Conservation (phyloP, 805 yeast species). For the Schwanniomyces pseudopolymorphus region DNA sequence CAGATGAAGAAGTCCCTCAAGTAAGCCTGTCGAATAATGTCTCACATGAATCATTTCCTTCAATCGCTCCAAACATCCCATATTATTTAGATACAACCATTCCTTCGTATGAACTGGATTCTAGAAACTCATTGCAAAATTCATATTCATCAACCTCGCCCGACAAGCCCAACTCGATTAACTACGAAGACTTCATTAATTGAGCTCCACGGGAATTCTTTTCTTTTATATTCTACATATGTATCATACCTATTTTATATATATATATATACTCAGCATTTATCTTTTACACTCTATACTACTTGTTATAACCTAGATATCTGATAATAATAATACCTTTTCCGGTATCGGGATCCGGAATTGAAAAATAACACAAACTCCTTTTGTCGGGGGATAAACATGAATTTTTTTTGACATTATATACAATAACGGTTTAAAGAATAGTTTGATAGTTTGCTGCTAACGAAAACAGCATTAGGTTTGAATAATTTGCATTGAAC, state of each 20-base stretch:
- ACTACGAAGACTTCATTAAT: not conserved
- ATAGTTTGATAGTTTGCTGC: not conserved
- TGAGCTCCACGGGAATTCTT: not conserved
- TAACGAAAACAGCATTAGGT: not conserved
- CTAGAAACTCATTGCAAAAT: not conserved
- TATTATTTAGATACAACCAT: not conserved
- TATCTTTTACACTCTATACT: not conserved
- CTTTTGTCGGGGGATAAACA: not conserved
- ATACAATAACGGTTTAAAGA: not conserved
- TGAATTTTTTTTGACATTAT: not conserved
- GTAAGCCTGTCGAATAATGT: not conserved
- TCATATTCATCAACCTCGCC: not conserved
- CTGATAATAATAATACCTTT: not conserved
- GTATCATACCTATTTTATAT: not conserved
- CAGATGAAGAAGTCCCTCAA: conserved; percentile 4
- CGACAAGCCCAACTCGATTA: not conserved
- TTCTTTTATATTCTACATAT: not conserved
- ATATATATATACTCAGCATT: not conserved
- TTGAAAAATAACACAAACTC: not conserved
- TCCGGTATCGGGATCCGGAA: conserved; percentile 1
- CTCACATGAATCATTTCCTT: not conserved
- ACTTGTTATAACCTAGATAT: not conserved
- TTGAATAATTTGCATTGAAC: not conserved
- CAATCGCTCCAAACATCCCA: not conserved
- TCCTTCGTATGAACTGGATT: not conserved